Conservation (phyloP, 1,139 yeast species). For the Yamadazyma membranifaciens region DNA sequence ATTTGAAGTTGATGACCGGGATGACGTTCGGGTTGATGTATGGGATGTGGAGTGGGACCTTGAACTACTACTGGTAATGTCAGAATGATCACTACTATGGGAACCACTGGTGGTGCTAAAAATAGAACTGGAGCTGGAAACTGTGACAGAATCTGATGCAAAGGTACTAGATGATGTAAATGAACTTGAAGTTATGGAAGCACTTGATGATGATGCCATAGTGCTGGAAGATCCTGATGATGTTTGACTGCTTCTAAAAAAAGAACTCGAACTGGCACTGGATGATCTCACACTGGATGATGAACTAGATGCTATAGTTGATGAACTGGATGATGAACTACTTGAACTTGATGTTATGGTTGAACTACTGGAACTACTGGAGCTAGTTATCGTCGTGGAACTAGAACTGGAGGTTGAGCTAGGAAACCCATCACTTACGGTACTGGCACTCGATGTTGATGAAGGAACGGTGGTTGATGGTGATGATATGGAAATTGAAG, state of each 20-base stretch:
- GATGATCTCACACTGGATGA: constrained; percentile 3
- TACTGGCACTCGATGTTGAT: constrained; percentile 5
- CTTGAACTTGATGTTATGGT: constrained; percentile 2
- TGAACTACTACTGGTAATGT: background rate
- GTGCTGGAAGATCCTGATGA: background rate
- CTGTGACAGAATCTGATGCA: too few relatives aligned
- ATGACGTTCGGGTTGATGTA: background rate
- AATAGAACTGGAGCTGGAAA: background rate
- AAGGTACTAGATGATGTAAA: background rate
- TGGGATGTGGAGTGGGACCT: constrained; percentile 2
- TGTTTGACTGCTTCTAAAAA: constrained; percentile 2
- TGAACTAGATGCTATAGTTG: background rate
- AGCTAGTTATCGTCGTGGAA: constrained; percentile 2
- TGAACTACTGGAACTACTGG: constrained; percentile 3
- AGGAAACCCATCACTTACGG: constrained; percentile 4
- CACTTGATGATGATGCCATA: background rate
- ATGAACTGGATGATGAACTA: background rate
- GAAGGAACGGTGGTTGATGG: constrained; percentile 1
- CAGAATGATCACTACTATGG: too few relatives aligned
- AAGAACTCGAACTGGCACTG: constrained; percentile 5
- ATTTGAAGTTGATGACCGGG: constrained; percentile 1
- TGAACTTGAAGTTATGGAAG: background rate
- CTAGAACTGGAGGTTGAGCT: constrained; percentile 7
- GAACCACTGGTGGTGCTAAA: constrained; percentile 4
- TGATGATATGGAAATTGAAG: background rate